Percentiles rank a stretch among this genome's conserved stretches.
These are phyloP conservation scores for Alternaria ethzedia DNA, from an alignment of 2,329 filamentous ascomycete genomes.

Conservation along the genomic window DNA sequence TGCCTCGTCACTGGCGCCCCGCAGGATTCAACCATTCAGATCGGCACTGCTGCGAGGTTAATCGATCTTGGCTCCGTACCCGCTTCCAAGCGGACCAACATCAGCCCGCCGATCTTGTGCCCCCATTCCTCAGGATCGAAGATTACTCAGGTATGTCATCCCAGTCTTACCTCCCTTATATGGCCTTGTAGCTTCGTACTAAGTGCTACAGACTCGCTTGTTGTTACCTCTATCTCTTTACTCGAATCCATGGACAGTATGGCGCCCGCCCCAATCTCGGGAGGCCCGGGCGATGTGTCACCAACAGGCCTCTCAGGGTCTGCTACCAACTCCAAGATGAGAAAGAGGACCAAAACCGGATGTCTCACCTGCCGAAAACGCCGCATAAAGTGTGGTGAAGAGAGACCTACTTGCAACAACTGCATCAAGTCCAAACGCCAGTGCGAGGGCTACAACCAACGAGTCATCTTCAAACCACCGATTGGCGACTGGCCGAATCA, in stretches of 20 bases:
- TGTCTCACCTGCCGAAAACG: slow-evolving; percentile 93
- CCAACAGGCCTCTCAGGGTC: slow-evolving; percentile 29
- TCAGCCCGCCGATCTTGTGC: slow-evolving; percentile 26
- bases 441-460: slow-evolving; percentile 84
- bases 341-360: slow-evolving; percentile 81
- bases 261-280: slow-evolving; percentile 25
- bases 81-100: slow-evolving; percentile 25
- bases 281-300: slow-evolving; percentile 36
- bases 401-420: slow-evolving; percentile 80
- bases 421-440: slow-evolving; percentile 85
- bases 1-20: slow-evolving; percentile 17
- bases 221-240: background rate
- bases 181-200: background rate
- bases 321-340: slow-evolving; percentile 41
- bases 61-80: slow-evolving; percentile 36
- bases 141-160: slow-evolving; percentile 8
- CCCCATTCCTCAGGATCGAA: slow-evolving; percentile 2
- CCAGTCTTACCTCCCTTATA: background rate
- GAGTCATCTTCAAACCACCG: slow-evolving; percentile 80
- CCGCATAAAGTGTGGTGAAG: slow-evolving; percentile 96
- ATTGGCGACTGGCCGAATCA: slow-evolving; percentile 59
- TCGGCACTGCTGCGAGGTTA: slow-evolving; percentile 36
- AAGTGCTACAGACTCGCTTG: slow-evolving; percentile 4
- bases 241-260: slow-evolving; percentile 29
- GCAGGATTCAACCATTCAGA: slow-evolving; percentile 28